Evolutionary conservation across 768 basidiomycete genomes (phyloP), one percentile per base, ranked within the genome.

Genomic region (Kwoniella sp.): DNA sequence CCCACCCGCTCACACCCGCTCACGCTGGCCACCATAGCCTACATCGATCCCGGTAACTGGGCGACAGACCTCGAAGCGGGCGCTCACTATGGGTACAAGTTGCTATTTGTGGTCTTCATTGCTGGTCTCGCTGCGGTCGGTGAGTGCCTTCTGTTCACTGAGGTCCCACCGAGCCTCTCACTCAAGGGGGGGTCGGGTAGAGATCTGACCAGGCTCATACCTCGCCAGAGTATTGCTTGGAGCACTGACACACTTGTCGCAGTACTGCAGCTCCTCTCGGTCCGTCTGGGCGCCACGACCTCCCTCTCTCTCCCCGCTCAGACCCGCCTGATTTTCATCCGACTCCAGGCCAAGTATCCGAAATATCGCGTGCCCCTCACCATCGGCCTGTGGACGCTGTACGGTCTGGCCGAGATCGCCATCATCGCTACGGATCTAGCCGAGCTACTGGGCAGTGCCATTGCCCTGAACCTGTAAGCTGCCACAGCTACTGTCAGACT

Each of bases 61-160:
- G 83, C 85, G 15, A 89, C 90, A 14, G 89, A 91, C 75, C 77
- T 92, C 7, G 85, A 88, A 73, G 89, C 89, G 0, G 89, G 89
- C 9, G 86, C 86, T 17, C 72, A 83, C 50, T 92, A 80, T 69
- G 90, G 92, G 0, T 95, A 93, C 74, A 81, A 81, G 54, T 78
- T 92, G 12, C 80, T 98, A 26, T 92, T 93, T 73, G 79, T 88
- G 14, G 84, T 98, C 10, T 79, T 95, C 5, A 70, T 95, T 17
- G 78, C 91, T 1, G 89, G 89, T 9, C 58, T 92, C 7, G 83
- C 88, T 49, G 90, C 88, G 14, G 84, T 86, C 2, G 50, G 69
- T 71, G 46, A 49, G 66, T 70, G 0, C 46, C 10, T 41, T 32
- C 19, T 23, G n/a, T 26, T 34, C 19, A n/a, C n/a, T n/a, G n/a